Evolutionary conservation across 2,329 filamentous ascomycete genomes (phyloP).

Genomic region (Colletotrichum limetticola): DNA sequence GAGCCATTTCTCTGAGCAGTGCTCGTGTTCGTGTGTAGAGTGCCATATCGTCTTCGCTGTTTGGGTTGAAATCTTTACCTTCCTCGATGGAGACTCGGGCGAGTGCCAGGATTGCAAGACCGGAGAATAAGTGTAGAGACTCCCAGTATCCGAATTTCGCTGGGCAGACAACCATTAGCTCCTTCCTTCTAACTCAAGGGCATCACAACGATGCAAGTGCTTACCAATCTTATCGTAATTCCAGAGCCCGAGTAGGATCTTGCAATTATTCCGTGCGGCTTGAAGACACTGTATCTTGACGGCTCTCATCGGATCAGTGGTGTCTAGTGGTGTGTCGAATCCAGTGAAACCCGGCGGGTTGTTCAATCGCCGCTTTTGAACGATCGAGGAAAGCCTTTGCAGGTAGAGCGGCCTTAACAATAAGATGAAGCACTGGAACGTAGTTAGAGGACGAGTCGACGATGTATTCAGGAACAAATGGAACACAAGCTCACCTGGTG

Average conservation of each 20-base stretch:
- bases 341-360: not conserved
- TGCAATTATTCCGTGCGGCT: conserved; percentile 31
- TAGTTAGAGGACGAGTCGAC: too few relatives aligned
- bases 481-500: conserved; percentile 20
- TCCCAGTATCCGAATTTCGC: conserved; percentile 41
- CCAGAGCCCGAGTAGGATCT: conserved; percentile 30
- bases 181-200: not conserved
- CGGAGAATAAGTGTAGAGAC: conserved; percentile 40
- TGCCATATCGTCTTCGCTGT: not conserved
- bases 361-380: not conserved
- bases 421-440: conserved; percentile 25
- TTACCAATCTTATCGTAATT: conserved; percentile 30
- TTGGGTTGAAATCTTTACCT: not conserved
- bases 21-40: conserved; percentile 26
- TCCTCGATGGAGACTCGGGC: conserved; percentile 8
- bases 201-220: not conserved
- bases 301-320: not conserved
- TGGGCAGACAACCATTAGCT: not conserved
- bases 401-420: conserved; percentile 32
- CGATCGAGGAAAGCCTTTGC: conserved; percentile 16
- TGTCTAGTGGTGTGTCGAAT: not conserved
- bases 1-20: conserved; percentile 32
- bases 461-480: too few relatives aligned
- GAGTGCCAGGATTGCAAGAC: conserved; percentile 36
- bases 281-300: conserved; percentile 29